Evolutionary conservation across 192 early-diverging fungal genomes (phyloP).

Genomic region (Entomortierella parvispora): DNA sequence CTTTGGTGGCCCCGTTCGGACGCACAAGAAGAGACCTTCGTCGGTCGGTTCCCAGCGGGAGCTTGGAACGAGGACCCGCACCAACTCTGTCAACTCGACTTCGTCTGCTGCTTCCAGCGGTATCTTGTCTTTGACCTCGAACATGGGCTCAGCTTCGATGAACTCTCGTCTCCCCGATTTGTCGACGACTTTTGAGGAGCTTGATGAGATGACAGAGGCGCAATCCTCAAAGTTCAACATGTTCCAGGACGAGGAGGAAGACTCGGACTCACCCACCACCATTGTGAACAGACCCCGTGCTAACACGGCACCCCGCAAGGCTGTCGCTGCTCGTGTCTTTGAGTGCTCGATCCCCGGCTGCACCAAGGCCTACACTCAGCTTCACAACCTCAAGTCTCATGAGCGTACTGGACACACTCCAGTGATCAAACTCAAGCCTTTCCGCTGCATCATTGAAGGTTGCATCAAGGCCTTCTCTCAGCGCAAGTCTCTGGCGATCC

Average conservation of each 20-base stretch:
- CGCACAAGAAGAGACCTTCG: conserved; percentile 8
- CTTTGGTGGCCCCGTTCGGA: conserved; percentile 20
- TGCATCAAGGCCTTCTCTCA: conserved; percentile 61
- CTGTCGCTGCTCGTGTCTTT: conserved; percentile 58
- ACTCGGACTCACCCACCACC: conserved; percentile 37
- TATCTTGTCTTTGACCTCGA: conserved; percentile 20
- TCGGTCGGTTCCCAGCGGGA: conserved; percentile 38
- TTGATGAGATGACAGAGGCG: conserved; percentile 1
- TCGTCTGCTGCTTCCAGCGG: conserved; percentile 36
- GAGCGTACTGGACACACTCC: conserved; percentile 65
- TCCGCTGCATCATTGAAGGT: conserved; percentile 49
- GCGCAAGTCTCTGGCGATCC: conserved; percentile 78
- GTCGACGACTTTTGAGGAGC: conserved; percentile 1
- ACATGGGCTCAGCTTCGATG: conserved; percentile 11
- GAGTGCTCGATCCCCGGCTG: conserved; percentile 51
- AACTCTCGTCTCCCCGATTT: neutral
- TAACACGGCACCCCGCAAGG: conserved; percentile 37
- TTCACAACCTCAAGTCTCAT: conserved; percentile 55
- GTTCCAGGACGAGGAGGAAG: conserved; percentile 29
- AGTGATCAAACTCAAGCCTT: conserved; percentile 50
- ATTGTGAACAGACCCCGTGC: conserved; percentile 30
- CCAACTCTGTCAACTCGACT: conserved; percentile 45
- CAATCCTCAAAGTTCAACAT: neutral
- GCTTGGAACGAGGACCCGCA: conserved; percentile 27
- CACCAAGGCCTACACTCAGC: conserved; percentile 51